phyloP scores from a whole-genome alignment of 177 flowering plant genomes.

The Vitis hybrid region DNA sequence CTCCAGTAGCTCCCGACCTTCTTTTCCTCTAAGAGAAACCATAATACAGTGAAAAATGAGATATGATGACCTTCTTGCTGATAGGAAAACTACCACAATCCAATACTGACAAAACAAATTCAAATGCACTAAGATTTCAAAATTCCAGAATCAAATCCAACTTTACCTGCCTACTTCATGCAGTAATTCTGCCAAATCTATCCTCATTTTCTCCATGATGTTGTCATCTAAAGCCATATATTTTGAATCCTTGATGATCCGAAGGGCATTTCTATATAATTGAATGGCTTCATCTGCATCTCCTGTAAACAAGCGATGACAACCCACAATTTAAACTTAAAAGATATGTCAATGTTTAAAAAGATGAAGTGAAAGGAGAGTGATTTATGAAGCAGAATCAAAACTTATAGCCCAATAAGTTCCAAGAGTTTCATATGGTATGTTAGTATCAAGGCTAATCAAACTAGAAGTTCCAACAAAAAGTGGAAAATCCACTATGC shows the following conservation, averaged over 20 bases:
- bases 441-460: neutral
- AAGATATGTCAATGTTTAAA: neutral
- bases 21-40: slow-evolving; percentile 48
- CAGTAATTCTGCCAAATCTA: slow-evolving; percentile 85
- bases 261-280: slow-evolving; percentile 62
- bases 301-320: slow-evolving; percentile 40
- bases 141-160: neutral
- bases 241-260: slow-evolving; percentile 54
- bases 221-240: slow-evolving; percentile 56
- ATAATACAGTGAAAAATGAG: neutral
- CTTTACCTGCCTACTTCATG: slow-evolving; percentile 84
- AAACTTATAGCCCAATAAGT: too few species aligned
- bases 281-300: slow-evolving; percentile 65
- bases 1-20: slow-evolving; percentile 77
- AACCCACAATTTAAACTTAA: neutral
- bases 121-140: neutral
- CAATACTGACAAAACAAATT: too few species aligned
- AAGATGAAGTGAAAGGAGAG: neutral
- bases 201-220: slow-evolving; percentile 73
- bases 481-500: neutral
- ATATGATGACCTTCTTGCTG: neutral
- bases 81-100: neutral
- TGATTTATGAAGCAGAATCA: neutral
- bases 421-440: too few species aligned
- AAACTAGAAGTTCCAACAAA: neutral